A percentile compares a stretch with the other conserved stretches of the same genome.
These are phyloP conservation scores for Exophiala sp. DNA, from an alignment of 2,329 filamentous ascomycete species.

Conservation along the genomic window DNA sequence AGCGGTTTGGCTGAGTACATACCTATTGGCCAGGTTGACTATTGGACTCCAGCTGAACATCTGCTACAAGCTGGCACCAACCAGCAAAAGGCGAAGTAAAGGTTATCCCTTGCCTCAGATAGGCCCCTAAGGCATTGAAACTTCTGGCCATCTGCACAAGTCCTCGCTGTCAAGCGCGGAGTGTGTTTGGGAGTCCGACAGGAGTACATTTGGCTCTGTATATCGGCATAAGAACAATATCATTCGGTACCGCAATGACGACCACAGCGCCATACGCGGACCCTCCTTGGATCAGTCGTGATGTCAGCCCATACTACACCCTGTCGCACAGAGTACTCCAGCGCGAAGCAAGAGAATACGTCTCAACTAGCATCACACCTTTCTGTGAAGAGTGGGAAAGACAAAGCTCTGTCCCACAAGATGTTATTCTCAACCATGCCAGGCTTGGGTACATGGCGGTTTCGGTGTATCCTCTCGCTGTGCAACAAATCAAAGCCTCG, in stretches of 20 bases:
- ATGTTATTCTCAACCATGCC: slow-evolving; percentile 16
- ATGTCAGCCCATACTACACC: slow-evolving; percentile 57
- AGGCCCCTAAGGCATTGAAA: too few relatives aligned
- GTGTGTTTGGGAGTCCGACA: too few relatives aligned
- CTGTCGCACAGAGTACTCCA: slow-evolving; percentile 59
- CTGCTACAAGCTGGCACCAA: too few relatives aligned
- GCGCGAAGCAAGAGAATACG: slow-evolving; percentile 55
- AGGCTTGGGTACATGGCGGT: slow-evolving; percentile 20
- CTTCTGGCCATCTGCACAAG: too few relatives aligned
- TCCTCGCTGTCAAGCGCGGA: too few relatives aligned
- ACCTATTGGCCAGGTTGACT: too few relatives aligned
- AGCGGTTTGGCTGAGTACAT: too few relatives aligned
- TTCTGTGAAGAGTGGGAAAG: slow-evolving; percentile 63
- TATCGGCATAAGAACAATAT: not conserved
- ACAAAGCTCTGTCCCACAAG: slow-evolving; percentile 48
- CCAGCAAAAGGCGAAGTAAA: too few relatives aligned
- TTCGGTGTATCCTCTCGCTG: slow-evolving; percentile 18
- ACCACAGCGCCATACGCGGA: slow-evolving; percentile 33
- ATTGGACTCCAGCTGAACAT: too few relatives aligned
- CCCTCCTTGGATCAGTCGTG: slow-evolving; percentile 46
- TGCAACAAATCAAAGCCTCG: slow-evolving; percentile 9
- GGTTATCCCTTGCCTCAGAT: too few relatives aligned
- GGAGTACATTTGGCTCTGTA: too few relatives aligned
- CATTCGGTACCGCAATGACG: not conserved
- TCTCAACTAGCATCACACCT: slow-evolving; percentile 57